A percentile compares a stretch with the other conserved stretches of the same genome.
Evolutionary conservation across 441 rosid species (phyloP).

Genomic region (Bruguiera hainesii): DNA sequence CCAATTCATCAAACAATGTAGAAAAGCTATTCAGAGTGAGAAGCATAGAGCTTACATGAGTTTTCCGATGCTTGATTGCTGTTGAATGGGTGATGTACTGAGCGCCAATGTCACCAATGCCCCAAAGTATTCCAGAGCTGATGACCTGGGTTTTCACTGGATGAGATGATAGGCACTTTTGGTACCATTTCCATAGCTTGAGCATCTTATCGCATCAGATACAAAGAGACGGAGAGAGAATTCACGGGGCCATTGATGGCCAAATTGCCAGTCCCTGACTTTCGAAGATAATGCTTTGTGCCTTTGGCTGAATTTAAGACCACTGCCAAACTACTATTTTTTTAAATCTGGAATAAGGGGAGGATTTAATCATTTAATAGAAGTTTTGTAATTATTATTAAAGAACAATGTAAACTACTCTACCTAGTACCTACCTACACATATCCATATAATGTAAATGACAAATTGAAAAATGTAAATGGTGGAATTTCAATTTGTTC

Average conservation of each 20-base stretch:
- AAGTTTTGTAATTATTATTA: no score
- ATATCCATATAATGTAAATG: no score
- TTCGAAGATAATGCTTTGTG: no score
- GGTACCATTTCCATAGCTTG: slow-evolving; percentile 91
- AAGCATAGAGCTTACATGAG: slow-evolving; percentile 28
- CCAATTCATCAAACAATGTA: slow-evolving; percentile 3
- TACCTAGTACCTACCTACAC: no score
- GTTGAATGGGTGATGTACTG: slow-evolving; percentile 88
- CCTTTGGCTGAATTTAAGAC: no score
- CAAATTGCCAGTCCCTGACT: not conserved
- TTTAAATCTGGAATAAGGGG: no score
- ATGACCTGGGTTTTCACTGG: slow-evolving; percentile 87
- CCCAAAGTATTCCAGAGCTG: slow-evolving; percentile 93
- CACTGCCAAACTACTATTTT: no score
- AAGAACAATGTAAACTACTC: no score
- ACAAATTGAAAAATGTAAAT: no score
- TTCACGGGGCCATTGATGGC: slow-evolving; percentile 10
- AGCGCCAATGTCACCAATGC: slow-evolving; percentile 85
- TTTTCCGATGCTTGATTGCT: slow-evolving; percentile 42
- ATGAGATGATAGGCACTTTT: slow-evolving; percentile 58
- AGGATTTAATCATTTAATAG: no score
- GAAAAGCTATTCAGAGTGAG: not conserved
- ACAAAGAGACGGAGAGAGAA: not conserved
- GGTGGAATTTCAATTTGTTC: no score
- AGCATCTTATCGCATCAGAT: slow-evolving; percentile 35